A percentile compares a stretch with the other conserved stretches of the same genome.
These are phyloP conservation scores for Phytophthora cajani DNA, from an alignment of 352 stramenopile species.

Conservation along the genomic window DNA sequence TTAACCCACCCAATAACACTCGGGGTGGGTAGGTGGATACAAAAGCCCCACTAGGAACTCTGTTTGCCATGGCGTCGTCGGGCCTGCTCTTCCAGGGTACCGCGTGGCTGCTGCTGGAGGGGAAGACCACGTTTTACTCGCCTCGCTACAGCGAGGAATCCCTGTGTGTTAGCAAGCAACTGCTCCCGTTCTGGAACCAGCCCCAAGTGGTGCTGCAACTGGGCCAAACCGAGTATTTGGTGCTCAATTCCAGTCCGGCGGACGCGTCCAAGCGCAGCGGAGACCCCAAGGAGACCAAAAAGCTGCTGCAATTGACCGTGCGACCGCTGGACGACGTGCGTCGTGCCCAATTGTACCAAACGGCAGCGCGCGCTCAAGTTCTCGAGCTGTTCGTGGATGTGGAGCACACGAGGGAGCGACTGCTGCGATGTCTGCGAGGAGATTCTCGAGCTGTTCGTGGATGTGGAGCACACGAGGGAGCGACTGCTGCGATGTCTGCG, in stretches of 20 bases:
- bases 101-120: slow-evolving; percentile 47
- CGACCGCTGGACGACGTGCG: slow-evolving; percentile 51
- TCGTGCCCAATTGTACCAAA: slow-evolving; percentile 51
- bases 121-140: slow-evolving; percentile 43
- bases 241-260: slow-evolving; percentile 25
- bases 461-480: slow-evolving; percentile 33
- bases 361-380: slow-evolving; percentile 37
- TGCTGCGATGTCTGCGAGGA: slow-evolving; percentile 26
- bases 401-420: slow-evolving; percentile 27
- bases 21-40: too few species aligned
- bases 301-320: slow-evolving; percentile 46
- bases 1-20: too few species aligned
- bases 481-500: slow-evolving; percentile 25
- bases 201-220: slow-evolving; percentile 46
- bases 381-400: slow-evolving; percentile 56
- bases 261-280: slow-evolving; percentile 28
- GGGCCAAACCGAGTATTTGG: slow-evolving; percentile 25
- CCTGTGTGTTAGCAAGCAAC: slow-evolving; percentile 25
- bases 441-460: slow-evolving; percentile 51
- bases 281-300: slow-evolving; percentile 33
- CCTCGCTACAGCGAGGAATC: slow-evolving; percentile 41
- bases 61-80: slow-evolving; percentile 6
- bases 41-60: too few species aligned
- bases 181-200: slow-evolving; percentile 41
- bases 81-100: slow-evolving; percentile 30